A percentile compares a stretch with the other conserved stretches of the same genome.
phyloP scores from a whole-genome alignment of 352 stramenopile species.

The Globisporangium perplexum region DNA sequence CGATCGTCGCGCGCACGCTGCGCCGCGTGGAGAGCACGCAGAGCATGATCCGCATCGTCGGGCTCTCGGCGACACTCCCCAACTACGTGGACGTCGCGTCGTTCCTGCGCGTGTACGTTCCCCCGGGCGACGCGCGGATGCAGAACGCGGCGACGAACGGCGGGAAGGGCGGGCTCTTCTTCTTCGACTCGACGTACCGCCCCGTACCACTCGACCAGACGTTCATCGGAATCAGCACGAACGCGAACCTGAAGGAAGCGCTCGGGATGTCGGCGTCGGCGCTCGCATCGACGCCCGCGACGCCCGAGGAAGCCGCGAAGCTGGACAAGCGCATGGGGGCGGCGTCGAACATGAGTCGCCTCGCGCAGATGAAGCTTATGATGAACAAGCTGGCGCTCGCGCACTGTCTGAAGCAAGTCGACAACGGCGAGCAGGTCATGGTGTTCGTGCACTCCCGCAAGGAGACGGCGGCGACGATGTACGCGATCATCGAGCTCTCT shows the following conservation, averaged over 20 bases:
- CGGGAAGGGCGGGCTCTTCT: slow-evolving; percentile 92
- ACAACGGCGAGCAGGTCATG: slow-evolving; percentile 91
- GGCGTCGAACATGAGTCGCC: slow-evolving; percentile 41
- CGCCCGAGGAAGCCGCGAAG: slow-evolving; percentile 36
- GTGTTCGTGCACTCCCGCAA: slow-evolving; percentile 99
- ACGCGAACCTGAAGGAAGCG: slow-evolving; percentile 58
- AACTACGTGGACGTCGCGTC: slow-evolving; percentile 99
- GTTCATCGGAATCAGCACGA: slow-evolving; percentile 95
- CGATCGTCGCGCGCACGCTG: slow-evolving; percentile 97
- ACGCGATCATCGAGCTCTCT: slow-evolving; percentile 88
- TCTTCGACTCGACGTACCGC: slow-evolving; percentile 97
- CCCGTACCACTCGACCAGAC: slow-evolving; percentile 98
- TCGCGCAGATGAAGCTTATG: slow-evolving; percentile 61
- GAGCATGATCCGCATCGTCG: slow-evolving; percentile 96
- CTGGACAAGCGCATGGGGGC: slow-evolving; percentile 27
- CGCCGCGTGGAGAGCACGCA: slow-evolving; percentile 97
- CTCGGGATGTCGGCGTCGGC: slow-evolving; percentile 39
- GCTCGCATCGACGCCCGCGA: slow-evolving; percentile 40
- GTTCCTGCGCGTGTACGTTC: slow-evolving; percentile 94
- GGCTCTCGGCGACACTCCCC: slow-evolving; percentile 97
- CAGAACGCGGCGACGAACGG: slow-evolving; percentile 76
- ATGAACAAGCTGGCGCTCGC: slow-evolving; percentile 84
- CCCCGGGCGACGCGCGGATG: slow-evolving; percentile 29
- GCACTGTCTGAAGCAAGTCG: slow-evolving; percentile 63
- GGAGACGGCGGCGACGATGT: slow-evolving; percentile 95